Evolutionary conservation across 768 basidiomycete species (phyloP).

Genomic region (Cyclocybe aegerita): DNA sequence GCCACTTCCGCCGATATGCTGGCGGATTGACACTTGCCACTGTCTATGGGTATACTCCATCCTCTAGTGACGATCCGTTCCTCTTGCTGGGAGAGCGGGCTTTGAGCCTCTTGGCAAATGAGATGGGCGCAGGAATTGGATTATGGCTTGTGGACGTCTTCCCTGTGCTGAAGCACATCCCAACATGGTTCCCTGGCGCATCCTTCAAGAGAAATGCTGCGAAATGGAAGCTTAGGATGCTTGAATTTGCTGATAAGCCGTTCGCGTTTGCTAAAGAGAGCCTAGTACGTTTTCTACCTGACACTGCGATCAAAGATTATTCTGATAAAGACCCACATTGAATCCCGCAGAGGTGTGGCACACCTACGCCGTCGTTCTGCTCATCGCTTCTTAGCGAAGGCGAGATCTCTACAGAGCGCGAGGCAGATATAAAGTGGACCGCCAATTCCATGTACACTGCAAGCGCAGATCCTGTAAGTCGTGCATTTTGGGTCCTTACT

Average conservation of each 20-base stretch:
- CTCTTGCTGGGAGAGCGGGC: constrained; percentile 41
- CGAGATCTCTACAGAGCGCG: constrained; percentile 38
- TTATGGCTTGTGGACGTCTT: constrained; percentile 52
- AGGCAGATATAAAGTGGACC: constrained; percentile 75
- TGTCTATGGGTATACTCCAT: constrained; percentile 59
- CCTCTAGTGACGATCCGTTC: constrained; percentile 35
- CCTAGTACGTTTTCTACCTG: constrained; percentile 37
- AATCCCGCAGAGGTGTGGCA: constrained; percentile 36
- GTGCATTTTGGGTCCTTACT: not conserved
- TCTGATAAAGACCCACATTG: constrained; percentile 7
- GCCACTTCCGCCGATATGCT: constrained; percentile 49
- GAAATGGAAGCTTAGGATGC: constrained; percentile 62
- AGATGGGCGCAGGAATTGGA: constrained; percentile 42
- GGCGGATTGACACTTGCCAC: constrained; percentile 57
- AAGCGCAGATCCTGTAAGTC: constrained; percentile 62
- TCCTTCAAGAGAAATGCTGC: constrained; percentile 62
- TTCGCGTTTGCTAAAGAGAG: constrained; percentile 57
- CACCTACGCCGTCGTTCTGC: constrained; percentile 39
- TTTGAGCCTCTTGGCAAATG: constrained; percentile 38
- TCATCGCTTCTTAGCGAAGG: constrained; percentile 57
- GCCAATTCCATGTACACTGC: constrained; percentile 82
- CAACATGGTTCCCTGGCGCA: constrained; percentile 66
- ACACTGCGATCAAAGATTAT: not conserved
- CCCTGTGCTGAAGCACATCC: constrained; percentile 53
- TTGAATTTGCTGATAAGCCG: constrained; percentile 63